Evolutionary conservation across 2,329 filamentous ascomycete species (phyloP), one percentile per base, ranked within the genome.

Genomic region (Didymella keratinophila): DNA sequence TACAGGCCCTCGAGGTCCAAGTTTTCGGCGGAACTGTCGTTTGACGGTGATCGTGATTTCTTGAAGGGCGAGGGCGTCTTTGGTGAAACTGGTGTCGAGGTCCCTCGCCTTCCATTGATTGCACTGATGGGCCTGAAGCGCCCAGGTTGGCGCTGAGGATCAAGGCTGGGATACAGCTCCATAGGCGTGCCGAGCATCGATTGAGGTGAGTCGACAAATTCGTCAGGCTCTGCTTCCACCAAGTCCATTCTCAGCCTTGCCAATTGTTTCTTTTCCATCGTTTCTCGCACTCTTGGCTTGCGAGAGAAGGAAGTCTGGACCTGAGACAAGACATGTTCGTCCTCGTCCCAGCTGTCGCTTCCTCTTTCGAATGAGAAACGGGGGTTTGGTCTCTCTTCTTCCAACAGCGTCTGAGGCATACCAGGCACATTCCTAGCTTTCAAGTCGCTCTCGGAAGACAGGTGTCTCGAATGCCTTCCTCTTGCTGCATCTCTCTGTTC

Each of bases 131-230:
- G 46, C 28, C 50, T 56, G 59, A 60, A 57, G 41, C 55, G 44
- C 18, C 44, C 36, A 37, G 43, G 48, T 25, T 47, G 42, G 21
- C 46, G 44, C 42, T 62, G 36, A 28, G 55, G 58, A n/a, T 20
- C 36, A 11, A 18, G 36, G 18, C 36, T 20, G 20, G 58, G 60
- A 39, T 76, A 77, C 34, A 72, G 48, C 47, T 73, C 71, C 44
- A 56, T 57, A 6, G 75, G 74, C 21, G 74, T 77, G 4, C 36
- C 58, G 23, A 70, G 28, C 61, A 76, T 67, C 10, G 71, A 75
- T 25, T 49, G 57, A 45, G 74, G 71, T 30, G 71, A 71, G 21
- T 63, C 61, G 16, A 67, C 60, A 14, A 69, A 45, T 20, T 52
- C 56, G n/a, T 52, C 60, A 11, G 53, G 48, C 18, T 64, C 60